phyloP scores from a whole-genome alignment of 768 basidiomycete genomes.

The Psilocybe sp. region DNA sequence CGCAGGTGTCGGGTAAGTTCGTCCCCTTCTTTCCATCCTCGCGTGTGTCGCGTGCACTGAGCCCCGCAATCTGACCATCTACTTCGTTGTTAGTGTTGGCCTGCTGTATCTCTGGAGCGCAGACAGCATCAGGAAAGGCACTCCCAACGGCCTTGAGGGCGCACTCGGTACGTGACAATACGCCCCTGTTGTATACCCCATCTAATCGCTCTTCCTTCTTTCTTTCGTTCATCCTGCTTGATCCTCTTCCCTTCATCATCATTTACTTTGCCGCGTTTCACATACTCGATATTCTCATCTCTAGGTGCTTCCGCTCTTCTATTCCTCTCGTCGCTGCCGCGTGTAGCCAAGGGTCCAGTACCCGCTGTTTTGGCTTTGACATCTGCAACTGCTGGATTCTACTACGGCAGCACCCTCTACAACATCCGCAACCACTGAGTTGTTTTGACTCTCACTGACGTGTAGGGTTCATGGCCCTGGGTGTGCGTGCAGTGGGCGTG shows the following conservation, averaged over 20 bases:
- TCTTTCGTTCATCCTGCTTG: no score
- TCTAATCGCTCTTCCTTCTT: no score
- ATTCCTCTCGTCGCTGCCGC: constrained; percentile 71
- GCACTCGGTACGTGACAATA: constrained; percentile 60
- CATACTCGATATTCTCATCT: not conserved
- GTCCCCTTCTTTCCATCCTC: not conserved
- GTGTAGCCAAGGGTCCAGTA: constrained; percentile 71
- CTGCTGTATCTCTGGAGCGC: constrained; percentile 78
- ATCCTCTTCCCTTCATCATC: no score
- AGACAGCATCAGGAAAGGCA: constrained; percentile 69
- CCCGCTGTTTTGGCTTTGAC: constrained; percentile 62
- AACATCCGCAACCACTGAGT: constrained; percentile 28
- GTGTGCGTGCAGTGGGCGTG: not conserved
- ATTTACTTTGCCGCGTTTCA: not conserved
- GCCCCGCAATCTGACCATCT: not conserved
- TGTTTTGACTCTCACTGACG: not conserved
- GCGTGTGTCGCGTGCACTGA: not conserved
- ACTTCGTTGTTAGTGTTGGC: constrained; percentile 56
- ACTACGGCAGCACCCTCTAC: constrained; percentile 66
- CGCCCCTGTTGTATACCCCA: not conserved
- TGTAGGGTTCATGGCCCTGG: constrained; percentile 4
- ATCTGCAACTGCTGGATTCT: constrained; percentile 56
- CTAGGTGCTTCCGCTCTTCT: constrained; percentile 78
- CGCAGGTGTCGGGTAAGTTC: constrained; percentile 71
- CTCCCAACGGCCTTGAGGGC: constrained; percentile 70